Base-by-base conservation (phyloP, 106 monocot genomes). In the Dendrobium chrysotoxum region DNA sequence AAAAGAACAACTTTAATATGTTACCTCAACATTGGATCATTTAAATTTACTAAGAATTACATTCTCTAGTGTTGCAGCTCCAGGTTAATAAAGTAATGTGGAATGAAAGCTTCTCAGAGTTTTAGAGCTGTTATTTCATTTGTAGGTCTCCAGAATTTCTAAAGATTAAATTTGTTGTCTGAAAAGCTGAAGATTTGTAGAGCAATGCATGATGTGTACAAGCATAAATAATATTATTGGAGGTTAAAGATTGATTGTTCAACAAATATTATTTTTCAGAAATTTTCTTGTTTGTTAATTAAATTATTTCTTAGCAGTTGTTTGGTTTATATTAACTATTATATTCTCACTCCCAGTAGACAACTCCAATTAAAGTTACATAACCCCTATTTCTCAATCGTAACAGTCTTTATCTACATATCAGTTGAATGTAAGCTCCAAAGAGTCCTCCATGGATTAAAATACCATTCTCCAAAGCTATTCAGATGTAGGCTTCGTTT, bases 61-160 rank as follows among this genome's bases (percentile, higher is more conserved):
- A 74, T 41, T 50, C 47, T 76, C 74, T 42, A 42, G 4, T 73
- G 73, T 68, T 68, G 68, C 18, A 68, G 7, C 26, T 70, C 70
- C 10, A 70, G 3, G 16, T 35, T 35, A 70, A 70, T 31, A 31
- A 70, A 28, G 35, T 35, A 35, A 74, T 74, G 41, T 40, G 17
- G 41, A 15, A 28, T 28, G 28, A 35, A 70, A 23, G 70, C 70
- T 35, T 70, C 35, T 70, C 3, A 70, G 70, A 35, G 35, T 70
- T 70, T 74, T n/a, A 12, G 35, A 30, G 15, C 0, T 16, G 18
- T 16, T 70, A n/a, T 70, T 30, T 70, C 28, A 38, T 12, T 28
- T 31, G 15, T 5, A 70, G 70, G 23, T 6, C 21, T 61, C 23
- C 23, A 7, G 3, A 61, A 11, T 61, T 61, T 61, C 4, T 20